Evolutionary conservation across 192 early-diverging fungal species (phyloP).

Genomic region (Pilaira anomala): DNA sequence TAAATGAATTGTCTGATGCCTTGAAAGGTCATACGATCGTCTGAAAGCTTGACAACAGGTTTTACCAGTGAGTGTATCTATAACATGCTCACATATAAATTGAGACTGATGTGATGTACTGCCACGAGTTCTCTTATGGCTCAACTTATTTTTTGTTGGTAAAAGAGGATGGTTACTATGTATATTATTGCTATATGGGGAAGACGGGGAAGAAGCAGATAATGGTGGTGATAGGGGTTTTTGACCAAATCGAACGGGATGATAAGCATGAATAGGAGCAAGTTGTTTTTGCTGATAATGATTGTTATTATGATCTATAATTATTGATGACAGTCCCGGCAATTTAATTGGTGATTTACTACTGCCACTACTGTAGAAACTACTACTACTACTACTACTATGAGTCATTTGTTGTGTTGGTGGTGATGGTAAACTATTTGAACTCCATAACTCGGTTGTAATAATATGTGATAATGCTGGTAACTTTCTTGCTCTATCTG

Average conservation of each 20-base stretch:
- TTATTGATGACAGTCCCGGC: slow-evolving; percentile 2
- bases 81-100: slow-evolving; percentile 24
- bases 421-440: background rate
- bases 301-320: background rate
- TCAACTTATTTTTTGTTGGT: background rate
- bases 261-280: slow-evolving; percentile 6
- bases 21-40: slow-evolving; percentile 36
- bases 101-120: background rate
- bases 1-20: slow-evolving; percentile 37
- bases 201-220: background rate
- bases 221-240: background rate
- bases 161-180: background rate
- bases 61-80: slow-evolving; percentile 20
- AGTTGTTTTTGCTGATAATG: background rate
- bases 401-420: too few species aligned
- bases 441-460: background rate
- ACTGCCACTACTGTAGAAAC: too few species aligned
- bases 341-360: background rate
- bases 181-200: background rate
- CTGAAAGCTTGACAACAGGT: slow-evolving; percentile 32
- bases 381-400: too few species aligned
- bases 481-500: background rate
- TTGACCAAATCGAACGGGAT: slow-evolving; percentile 1
- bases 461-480: slow-evolving; percentile 7
- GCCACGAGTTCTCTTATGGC: slow-evolving; percentile 6